These are phyloP conservation scores for Diplodia intermedia DNA, from an alignment of 2,329 filamentous ascomycete genomes.

Conservation along the genomic window DNA sequence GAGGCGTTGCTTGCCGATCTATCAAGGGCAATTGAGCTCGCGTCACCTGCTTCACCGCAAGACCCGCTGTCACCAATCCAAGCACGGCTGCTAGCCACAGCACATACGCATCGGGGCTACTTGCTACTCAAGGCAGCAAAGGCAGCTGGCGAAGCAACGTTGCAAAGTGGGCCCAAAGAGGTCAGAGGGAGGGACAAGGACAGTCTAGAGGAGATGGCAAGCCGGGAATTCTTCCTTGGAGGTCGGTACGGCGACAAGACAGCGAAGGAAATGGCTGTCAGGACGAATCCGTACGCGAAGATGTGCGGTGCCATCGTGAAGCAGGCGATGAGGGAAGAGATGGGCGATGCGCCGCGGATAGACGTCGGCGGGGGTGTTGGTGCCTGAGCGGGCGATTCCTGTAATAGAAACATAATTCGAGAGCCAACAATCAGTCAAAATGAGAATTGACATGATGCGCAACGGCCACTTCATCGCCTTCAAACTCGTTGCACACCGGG, in stretches of 20 bases:
- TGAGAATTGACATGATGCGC: constrained; percentile 70
- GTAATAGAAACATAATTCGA: neutral
- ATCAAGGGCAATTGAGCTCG: constrained; percentile 43
- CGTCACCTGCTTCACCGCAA: constrained; percentile 31
- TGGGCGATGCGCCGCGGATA: constrained; percentile 37
- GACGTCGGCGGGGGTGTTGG: constrained; percentile 29
- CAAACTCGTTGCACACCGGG: constrained; percentile 70
- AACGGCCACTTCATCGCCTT: constrained; percentile 72
- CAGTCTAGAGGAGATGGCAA: constrained; percentile 62
- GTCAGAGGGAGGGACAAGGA: constrained; percentile 45
- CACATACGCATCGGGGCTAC: constrained; percentile 72
- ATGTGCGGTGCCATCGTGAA: constrained; percentile 68
- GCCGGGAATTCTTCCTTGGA: constrained; percentile 61
- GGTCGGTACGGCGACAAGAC: constrained; percentile 64
- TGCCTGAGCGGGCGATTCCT: neutral
- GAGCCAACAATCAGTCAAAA: constrained; percentile 49
- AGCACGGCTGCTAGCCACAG: constrained; percentile 70
- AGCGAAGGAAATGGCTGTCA: constrained; percentile 63
- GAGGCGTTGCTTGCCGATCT: constrained; percentile 62
- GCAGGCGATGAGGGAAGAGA: constrained; percentile 65
- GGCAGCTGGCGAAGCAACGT: constrained; percentile 5
- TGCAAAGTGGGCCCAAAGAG: constrained; percentile 40
- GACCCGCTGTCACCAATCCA: constrained; percentile 65
- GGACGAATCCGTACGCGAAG: constrained; percentile 68
- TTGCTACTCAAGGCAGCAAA: constrained; percentile 51